A percentile compares a stretch with the other conserved stretches of the same genome.
Conservation (phyloP, 1,284 basidiomycete genomes). For the Leccinum huronense region DNA sequence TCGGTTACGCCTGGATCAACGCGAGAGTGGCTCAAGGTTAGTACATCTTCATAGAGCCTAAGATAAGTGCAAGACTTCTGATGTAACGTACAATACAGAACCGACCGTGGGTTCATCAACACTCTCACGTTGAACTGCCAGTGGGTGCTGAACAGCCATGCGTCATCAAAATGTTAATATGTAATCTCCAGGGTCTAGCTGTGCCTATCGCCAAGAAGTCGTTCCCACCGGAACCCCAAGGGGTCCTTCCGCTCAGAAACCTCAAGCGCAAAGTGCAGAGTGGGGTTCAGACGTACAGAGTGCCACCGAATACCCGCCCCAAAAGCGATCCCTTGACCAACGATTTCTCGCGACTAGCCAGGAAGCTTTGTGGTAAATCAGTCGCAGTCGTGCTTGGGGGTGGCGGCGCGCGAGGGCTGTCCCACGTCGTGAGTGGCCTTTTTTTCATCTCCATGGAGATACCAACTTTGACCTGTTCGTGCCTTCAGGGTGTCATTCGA, state of each 20-base stretch:
- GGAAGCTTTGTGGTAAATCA: slow-evolving; percentile 89
- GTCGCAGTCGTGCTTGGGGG: slow-evolving; percentile 95
- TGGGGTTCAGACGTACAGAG: slow-evolving; percentile 83
- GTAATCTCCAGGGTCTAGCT: slow-evolving; percentile 52
- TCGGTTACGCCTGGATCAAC: slow-evolving; percentile 91
- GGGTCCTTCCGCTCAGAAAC: slow-evolving; percentile 86
- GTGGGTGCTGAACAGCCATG: slow-evolving; percentile 42
- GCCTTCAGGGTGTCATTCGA: slow-evolving; percentile 74
- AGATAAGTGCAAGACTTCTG: slow-evolving; percentile 5
- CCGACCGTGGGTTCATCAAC: slow-evolving; percentile 93
- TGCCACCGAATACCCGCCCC: slow-evolving; percentile 65
- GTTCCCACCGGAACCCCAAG: slow-evolving; percentile 78
- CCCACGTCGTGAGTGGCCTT: slow-evolving; percentile 71
- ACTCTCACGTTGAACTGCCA: slow-evolving; percentile 86
- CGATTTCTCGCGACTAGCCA: slow-evolving; percentile 91
- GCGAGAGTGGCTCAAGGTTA: slow-evolving; percentile 91
- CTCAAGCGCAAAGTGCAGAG: slow-evolving; percentile 90
- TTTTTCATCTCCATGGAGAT: slow-evolving; percentile 18
- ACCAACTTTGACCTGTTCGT: slow-evolving; percentile 8
- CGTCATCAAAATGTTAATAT: slow-evolving; percentile 2
- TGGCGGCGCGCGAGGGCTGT: slow-evolving; percentile 92
- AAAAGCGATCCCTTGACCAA: slow-evolving; percentile 79
- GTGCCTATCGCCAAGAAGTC: slow-evolving; percentile 62
- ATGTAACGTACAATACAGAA: slow-evolving; percentile 46
- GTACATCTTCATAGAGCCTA: slow-evolving; percentile 16